Evolutionary conservation across 495 filamentous ascomycete genomes (phyloP), one percentile per base, ranked within the genome.

Genomic region (Letharia columbiana): DNA sequence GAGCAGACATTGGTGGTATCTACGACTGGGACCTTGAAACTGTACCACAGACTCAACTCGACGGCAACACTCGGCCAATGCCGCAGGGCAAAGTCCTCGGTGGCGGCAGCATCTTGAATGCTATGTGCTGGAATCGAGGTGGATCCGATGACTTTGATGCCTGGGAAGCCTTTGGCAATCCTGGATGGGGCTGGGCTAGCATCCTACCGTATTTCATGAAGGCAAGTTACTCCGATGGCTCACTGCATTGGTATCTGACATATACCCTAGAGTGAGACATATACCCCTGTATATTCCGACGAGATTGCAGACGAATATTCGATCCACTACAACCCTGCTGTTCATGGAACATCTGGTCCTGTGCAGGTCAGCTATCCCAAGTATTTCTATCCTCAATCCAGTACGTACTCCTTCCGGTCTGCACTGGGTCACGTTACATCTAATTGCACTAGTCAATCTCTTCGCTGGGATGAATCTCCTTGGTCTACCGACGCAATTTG

Each of bases 171-270:
- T 71, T 87, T 5, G 86, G 87, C 3, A 87, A 86, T 68, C 76
- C 79, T 3, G 84, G 84, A n/a, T 89, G 86, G 87, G 81, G 77
- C 64, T 89, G 85, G 83, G 65, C 79, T 1, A 81, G 70, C 44
- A 71, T 89, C 33, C 69, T 84, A 31, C 83, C 84, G 2, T 89
- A 89, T 67, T 83, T 82, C 47, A 77, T 78, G 60, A 81, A 80
- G 70, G 71, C 68, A 28, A 9, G 20, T 60, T 5, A 33, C 39
- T 45, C 17, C 12, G 45, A n/a, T 20, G 33, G 20, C 31, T 35
- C 10, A 45, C 7, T 63, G 18, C 23, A 20, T 6, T 49, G 18
- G 3, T 40, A 28, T 12, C 61, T 71, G 23, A 69, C 62, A 41
- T 10, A 42, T 23, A n/a, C 13, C 42, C 20, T 42, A 74, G 72